phyloP scores from a whole-genome alignment of 2,329 filamentous ascomycete genomes.

The Thelonectria discophora region DNA sequence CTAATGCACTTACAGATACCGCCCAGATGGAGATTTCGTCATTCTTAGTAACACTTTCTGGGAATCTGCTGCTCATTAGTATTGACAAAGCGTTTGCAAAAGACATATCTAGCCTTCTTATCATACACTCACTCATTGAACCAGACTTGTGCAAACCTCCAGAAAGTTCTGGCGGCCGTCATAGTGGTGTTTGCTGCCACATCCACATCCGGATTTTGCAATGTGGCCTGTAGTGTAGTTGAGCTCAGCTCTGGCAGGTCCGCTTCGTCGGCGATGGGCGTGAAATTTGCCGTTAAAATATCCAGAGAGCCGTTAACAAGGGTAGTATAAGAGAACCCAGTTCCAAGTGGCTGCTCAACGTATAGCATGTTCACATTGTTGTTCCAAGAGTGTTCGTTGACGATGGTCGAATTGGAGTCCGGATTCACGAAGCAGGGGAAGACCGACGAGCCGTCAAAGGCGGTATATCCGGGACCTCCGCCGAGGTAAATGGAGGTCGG shows the following conservation, averaged over 20 bases:
- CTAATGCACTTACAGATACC: conserved; percentile 54
- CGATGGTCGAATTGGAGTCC: conserved; percentile 59
- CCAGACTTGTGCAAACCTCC: conserved; percentile 70
- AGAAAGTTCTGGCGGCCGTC: conserved; percentile 62
- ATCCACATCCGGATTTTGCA: conserved; percentile 7
- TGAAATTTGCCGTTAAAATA: conserved; percentile 48
- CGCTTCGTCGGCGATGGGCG: background rate
- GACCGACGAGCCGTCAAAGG: conserved; percentile 66
- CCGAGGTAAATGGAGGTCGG: conserved; percentile 65
- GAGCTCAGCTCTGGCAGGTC: conserved; percentile 20
- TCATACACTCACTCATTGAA: conserved; percentile 47
- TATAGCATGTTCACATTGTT: conserved; percentile 58
- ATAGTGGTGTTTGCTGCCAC: conserved; percentile 55
- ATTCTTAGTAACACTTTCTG: conserved; percentile 59
- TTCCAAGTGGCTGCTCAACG: conserved; percentile 68
- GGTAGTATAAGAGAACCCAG: conserved; percentile 66
- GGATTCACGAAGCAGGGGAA: conserved; percentile 61
- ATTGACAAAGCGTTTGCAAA: background rate
- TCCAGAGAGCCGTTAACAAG: conserved; percentile 64
- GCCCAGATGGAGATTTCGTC: conserved; percentile 69
- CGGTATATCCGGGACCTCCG: conserved; percentile 69
- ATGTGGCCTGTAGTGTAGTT: conserved; percentile 29
- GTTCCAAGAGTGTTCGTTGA: conserved; percentile 70
- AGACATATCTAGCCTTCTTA: too few species aligned
- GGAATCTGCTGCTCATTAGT: conserved; percentile 52